Evolutionary conservation across 176 grass and related monocot species (phyloP).

Genomic region (Sorghum bicolor): Sorghum_bicolor_NCBIv3 NC_012870.2:66806001-66806500

Average conservation of each 20-base stretch:
- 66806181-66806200: neutral
- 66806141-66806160: neutral
- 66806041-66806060: neutral
- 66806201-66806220: neutral
- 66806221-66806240: neutral
- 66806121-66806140: neutral
- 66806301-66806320: slow-evolving; percentile 21
- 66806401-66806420: slow-evolving; percentile 46
- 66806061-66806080: neutral
- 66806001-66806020: neutral
- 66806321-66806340: slow-evolving; percentile 37
- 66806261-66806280: slow-evolving; percentile 14
- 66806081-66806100: neutral
- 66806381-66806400: slow-evolving; percentile 32
- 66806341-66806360: slow-evolving; percentile 5
- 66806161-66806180: neutral
- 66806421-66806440: slow-evolving; percentile 43
- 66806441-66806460: slow-evolving; percentile 25
- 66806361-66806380: slow-evolving; percentile 23
- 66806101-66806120: neutral
- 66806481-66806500: slow-evolving; percentile 84
- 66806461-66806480: slow-evolving; percentile 44
- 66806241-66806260: neutral
- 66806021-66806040: neutral
- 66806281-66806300: slow-evolving; percentile 34